phyloP scores from a whole-genome alignment of 495 filamentous ascomycete species.

The Rhypophila decipiens region DNA sequence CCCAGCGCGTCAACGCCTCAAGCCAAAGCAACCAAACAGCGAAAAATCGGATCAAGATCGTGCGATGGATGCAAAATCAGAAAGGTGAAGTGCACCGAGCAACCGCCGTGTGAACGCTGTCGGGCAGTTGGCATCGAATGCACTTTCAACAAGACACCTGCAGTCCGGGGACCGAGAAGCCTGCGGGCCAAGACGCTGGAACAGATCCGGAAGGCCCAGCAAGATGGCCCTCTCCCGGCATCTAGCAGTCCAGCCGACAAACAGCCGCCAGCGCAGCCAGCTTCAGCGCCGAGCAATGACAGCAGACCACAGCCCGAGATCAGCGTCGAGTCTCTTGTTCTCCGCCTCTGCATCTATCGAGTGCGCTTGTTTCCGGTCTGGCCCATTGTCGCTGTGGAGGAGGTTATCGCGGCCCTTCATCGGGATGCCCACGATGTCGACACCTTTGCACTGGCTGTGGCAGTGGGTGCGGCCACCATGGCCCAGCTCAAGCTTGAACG shows the following conservation, averaged over 20 bases:
- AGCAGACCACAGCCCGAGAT: background rate
- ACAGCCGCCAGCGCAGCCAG: background rate
- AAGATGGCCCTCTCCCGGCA: background rate
- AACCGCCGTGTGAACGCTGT: conserved; percentile 22
- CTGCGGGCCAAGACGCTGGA: conserved; percentile 23
- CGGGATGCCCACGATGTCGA: conserved; percentile 27
- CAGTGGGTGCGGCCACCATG: conserved; percentile 39
- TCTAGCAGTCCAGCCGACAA: background rate
- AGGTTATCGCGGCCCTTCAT: conserved; percentile 30
- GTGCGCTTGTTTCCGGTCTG: conserved; percentile 42
- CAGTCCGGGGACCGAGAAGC: conserved; percentile 29
- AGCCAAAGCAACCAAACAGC: conserved; percentile 10
- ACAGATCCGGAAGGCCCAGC: conserved; percentile 12
- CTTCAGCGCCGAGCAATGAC: background rate
- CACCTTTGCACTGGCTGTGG: conserved; percentile 34
- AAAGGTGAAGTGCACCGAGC: conserved; percentile 39
- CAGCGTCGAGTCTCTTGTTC: conserved; percentile 19
- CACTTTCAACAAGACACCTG: conserved; percentile 31
- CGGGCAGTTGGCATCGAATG: conserved; percentile 30
- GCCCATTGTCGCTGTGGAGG: conserved; percentile 41
- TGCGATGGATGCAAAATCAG: conserved; percentile 44
- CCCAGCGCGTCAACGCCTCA: too few relatives aligned
- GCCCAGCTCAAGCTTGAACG: conserved; percentile 36
- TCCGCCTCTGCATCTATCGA: conserved; percentile 34
- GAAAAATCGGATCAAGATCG: conserved; percentile 38